phyloP scores from a whole-genome alignment of 2,329 filamentous ascomycete species.

The Aspergillus aculeatinus region DNA sequence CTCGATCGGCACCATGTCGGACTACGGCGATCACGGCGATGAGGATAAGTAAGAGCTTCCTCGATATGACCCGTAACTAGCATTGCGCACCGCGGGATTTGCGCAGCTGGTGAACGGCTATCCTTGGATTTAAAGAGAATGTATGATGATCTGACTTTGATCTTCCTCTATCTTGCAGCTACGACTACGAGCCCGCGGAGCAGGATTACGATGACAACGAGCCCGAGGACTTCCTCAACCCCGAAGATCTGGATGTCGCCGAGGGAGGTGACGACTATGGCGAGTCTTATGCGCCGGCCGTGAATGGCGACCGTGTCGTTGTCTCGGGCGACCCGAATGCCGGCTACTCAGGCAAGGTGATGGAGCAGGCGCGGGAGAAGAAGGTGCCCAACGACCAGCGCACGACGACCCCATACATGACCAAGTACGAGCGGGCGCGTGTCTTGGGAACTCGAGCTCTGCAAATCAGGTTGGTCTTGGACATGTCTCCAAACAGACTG shows the following conservation, averaged over 20 bases:
- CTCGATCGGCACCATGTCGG: slow-evolving; percentile 59
- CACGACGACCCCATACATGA: slow-evolving; percentile 97
- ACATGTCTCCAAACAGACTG: neutral
- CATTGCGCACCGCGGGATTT: slow-evolving; percentile 5
- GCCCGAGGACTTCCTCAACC: slow-evolving; percentile 57
- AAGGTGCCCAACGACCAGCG: slow-evolving; percentile 87
- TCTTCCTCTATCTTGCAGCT: slow-evolving; percentile 26
- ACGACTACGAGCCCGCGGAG: slow-evolving; percentile 59
- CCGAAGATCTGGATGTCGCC: slow-evolving; percentile 55
- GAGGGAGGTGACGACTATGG: slow-evolving; percentile 57
- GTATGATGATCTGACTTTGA: slow-evolving; percentile 27
- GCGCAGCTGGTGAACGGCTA: neutral
- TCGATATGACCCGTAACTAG: slow-evolving; percentile 13
- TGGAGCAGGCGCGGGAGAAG: slow-evolving; percentile 67
- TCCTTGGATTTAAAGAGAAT: slow-evolving; percentile 5
- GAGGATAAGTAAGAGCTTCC: slow-evolving; percentile 54
- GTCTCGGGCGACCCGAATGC: slow-evolving; percentile 55
- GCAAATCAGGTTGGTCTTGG: slow-evolving; percentile 77
- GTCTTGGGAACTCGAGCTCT: slow-evolving; percentile 89
- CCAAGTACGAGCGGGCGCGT: slow-evolving; percentile 94
- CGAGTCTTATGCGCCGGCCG: slow-evolving; percentile 38
- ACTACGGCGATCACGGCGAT: slow-evolving; percentile 67
- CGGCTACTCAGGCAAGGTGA: slow-evolving; percentile 51
- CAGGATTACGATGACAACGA: slow-evolving; percentile 67
- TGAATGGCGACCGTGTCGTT: slow-evolving; percentile 43